A percentile compares a stretch with the other conserved stretches of the same genome.
These are phyloP conservation scores for Emmonsia crescens DNA, from an alignment of 2,329 filamentous ascomycete species.

Conservation along the genomic window DNA sequence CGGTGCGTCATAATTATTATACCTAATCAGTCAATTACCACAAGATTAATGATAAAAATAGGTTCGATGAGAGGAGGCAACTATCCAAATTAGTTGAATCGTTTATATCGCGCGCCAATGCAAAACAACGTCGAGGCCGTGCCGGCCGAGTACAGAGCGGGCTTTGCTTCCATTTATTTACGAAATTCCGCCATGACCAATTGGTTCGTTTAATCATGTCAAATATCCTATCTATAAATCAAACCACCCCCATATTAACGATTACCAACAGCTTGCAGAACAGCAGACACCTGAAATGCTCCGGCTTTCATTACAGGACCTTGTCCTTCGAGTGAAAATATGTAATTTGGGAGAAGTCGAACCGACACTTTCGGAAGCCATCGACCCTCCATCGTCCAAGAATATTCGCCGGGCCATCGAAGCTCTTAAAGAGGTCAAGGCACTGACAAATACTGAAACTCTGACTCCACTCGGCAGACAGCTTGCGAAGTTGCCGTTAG, in stretches of 20 bases:
- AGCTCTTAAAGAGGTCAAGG: conserved; percentile 83
- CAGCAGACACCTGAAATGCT: conserved; percentile 97
- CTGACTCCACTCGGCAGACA: conserved; percentile 79
- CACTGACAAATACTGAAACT: conserved; percentile 69
- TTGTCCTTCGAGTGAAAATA: conserved; percentile 93
- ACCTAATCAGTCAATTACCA: background rate
- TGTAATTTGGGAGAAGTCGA: conserved; percentile 93
- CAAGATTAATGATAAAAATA: conserved; percentile 12
- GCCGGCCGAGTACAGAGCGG: conserved; percentile 93
- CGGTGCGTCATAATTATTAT: conserved; percentile 22
- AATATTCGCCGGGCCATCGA: conserved; percentile 91
- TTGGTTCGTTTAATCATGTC: conserved; percentile 28
- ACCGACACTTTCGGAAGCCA: conserved; percentile 71
- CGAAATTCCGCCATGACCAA: conserved; percentile 74
- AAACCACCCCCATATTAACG: background rate
- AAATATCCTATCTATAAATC: background rate
- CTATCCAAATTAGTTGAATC: conserved; percentile 84
- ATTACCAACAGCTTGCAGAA: conserved; percentile 55
- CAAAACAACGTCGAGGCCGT: conserved; percentile 85
- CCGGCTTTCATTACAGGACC: conserved; percentile 81
- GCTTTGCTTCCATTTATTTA: conserved; percentile 92
- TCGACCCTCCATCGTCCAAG: conserved; percentile 82
- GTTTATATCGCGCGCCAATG: conserved; percentile 91
- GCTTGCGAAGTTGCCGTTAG: conserved; percentile 76
- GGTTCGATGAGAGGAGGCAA: conserved; percentile 87